Percentiles rank a stretch among this genome's conserved stretches.
phyloP scores from a whole-genome alignment of 768 basidiomycete genomes.

The Lyophyllum semitale region DNA sequence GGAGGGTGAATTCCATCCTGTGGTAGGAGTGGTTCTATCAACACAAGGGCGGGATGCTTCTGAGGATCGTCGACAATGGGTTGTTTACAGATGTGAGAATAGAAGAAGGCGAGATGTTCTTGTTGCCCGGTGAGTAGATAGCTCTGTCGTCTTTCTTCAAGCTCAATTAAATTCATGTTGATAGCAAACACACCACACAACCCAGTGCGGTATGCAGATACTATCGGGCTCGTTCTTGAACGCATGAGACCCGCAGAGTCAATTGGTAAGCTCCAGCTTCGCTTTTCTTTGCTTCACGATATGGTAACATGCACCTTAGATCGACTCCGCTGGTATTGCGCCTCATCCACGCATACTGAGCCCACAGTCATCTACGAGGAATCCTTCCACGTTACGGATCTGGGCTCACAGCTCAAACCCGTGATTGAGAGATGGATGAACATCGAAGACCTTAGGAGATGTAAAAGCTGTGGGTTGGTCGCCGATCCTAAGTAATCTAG shows the following conservation, averaged over 20 bases:
- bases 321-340: conserved; percentile 80
- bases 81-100: conserved; percentile 85
- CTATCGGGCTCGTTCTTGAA: conserved; percentile 91
- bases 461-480: conserved; percentile 63
- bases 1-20: not conserved
- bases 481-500: conserved; percentile 50
- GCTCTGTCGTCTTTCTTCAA: not conserved
- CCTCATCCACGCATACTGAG: conserved; percentile 50
- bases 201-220: conserved; percentile 87
- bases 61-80: conserved; percentile 82
- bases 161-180: not conserved
- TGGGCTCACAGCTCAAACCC: conserved; percentile 92
- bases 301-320: conserved; percentile 47
- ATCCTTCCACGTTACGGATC: conserved; percentile 83
- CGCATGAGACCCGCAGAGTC: conserved; percentile 75
- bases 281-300: not conserved
- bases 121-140: conserved; percentile 74
- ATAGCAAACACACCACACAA: conserved; percentile 95
- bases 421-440: conserved; percentile 85
- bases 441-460: conserved; percentile 64
- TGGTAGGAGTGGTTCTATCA: conserved; percentile 97
- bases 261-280: conserved; percentile 52
- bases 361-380: conserved; percentile 86
- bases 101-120: conserved; percentile 95
- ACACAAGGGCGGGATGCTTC: conserved; percentile 89